Percentiles rank a stretch among this genome's conserved stretches.
phyloP scores from a whole-genome alignment of 257 asterid species.

The Salvia rosmarinus region DNA sequence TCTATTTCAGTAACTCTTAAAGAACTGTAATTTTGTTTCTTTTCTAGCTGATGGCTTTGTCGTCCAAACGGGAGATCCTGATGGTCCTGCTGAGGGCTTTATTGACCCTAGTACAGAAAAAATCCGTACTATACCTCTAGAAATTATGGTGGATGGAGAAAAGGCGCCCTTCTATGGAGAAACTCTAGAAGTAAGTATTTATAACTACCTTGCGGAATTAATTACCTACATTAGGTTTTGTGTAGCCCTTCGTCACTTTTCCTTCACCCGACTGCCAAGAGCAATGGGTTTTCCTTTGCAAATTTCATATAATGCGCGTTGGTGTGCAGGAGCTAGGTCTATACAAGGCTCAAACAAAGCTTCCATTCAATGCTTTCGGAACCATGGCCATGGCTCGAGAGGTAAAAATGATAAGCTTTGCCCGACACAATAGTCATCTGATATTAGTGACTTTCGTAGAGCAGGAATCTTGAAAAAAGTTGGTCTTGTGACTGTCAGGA shows the following conservation, averaged over 20 bases:
- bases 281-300: not conserved
- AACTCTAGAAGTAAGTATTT: constrained; percentile 82
- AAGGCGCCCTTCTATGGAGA: constrained; percentile 87
- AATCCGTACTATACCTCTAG: constrained; percentile 82
- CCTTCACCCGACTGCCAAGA: not conserved
- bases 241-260: not conserved
- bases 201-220: not conserved
- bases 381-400: constrained; percentile 99
- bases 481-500: constrained; percentile 53
- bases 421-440: not conserved
- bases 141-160: constrained; percentile 86
- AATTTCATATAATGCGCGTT: constrained; percentile 32
- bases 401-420: constrained; percentile 46
- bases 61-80: constrained; percentile 99
- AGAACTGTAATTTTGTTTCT: constrained; percentile 39
- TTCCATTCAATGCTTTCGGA: constrained; percentile 97
- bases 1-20: constrained; percentile 18
- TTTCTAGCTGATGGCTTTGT: constrained; percentile 97
- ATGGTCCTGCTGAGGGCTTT: constrained; percentile 98
- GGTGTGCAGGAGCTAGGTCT: constrained; percentile 84
- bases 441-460: not conserved
- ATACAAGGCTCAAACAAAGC: constrained; percentile 96
- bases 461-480: constrained; percentile 17
- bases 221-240: not conserved
- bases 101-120: constrained; percentile 96